phyloP scores from a whole-genome alignment of 768 basidiomycete species.

The Phylloporus rhodoxanthus region DNA sequence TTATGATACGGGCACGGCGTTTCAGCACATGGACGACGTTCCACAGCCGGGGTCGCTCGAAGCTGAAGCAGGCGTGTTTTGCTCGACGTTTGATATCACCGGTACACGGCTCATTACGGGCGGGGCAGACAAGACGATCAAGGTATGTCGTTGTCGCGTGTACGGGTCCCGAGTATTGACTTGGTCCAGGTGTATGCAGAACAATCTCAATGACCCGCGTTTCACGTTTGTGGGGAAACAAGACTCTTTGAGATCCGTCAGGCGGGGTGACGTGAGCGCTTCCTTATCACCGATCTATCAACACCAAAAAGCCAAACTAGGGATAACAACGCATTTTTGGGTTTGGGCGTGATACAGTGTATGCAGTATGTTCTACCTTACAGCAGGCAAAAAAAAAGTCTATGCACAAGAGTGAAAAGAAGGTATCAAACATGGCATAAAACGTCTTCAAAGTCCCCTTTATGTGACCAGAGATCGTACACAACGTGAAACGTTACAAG shows the following conservation, averaged over 20 bases:
- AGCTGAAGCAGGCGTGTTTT: conserved; percentile 95
- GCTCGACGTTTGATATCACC: conserved; percentile 93
- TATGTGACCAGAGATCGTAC: conserved; percentile 5
- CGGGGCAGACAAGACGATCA: conserved; percentile 98
- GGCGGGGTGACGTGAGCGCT: not conserved
- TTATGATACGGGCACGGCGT: conserved; percentile 88
- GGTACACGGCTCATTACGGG: conserved; percentile 93
- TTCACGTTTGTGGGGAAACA: not conserved
- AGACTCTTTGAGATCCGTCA: not conserved
- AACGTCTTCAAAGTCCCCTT: conserved; percentile 16
- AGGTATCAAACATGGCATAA: conserved; percentile 8
- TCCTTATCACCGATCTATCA: not conserved
- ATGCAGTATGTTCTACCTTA: not conserved
- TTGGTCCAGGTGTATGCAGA: conserved; percentile 58
- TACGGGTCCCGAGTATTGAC: not conserved
- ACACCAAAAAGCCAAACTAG: not conserved
- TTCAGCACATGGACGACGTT: conserved; percentile 89
- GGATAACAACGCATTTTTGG: not conserved
- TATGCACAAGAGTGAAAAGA: not conserved
- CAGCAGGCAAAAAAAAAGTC: not conserved
- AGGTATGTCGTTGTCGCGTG: conserved; percentile 46
- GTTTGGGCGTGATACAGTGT: not conserved
- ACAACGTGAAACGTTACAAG: not conserved
- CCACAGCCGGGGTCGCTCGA: conserved; percentile 98
- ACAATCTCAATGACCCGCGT: conserved; percentile 32